Percentiles rank a stretch among this genome's conserved stretches.
phyloP scores from a whole-genome alignment of 495 filamentous ascomycete genomes.

The Penicillium daleae region DNA sequence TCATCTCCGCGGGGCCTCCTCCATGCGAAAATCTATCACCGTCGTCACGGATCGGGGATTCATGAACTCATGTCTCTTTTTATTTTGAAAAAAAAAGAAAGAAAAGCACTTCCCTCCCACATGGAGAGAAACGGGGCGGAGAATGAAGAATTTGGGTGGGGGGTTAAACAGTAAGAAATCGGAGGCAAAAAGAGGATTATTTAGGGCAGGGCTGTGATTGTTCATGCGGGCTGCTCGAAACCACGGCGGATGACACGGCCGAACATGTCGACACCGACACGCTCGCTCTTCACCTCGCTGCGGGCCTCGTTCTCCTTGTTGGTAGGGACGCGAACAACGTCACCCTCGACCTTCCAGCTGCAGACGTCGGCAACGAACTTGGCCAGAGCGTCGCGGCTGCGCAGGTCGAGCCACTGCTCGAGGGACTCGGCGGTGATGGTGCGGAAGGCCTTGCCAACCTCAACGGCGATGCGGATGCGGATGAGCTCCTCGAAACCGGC shows the following conservation, averaged over 20 bases:
- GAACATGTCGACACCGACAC: slow-evolving; percentile 75
- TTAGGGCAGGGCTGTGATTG: neutral
- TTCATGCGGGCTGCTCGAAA: slow-evolving; percentile 85
- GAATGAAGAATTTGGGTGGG: slow-evolving; percentile 19
- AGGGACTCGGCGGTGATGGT: slow-evolving; percentile 76
- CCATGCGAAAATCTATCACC: slow-evolving; percentile 40
- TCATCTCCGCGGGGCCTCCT: slow-evolving; percentile 34
- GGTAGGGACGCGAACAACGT: slow-evolving; percentile 73
- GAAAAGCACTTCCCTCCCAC: slow-evolving; percentile 11
- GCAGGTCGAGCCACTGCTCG: slow-evolving; percentile 85
- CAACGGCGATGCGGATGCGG: slow-evolving; percentile 85
- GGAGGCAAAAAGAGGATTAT: slow-evolving; percentile 17
- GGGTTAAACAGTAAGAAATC: slow-evolving; percentile 12
- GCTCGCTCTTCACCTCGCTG: slow-evolving; percentile 93
- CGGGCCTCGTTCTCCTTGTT: slow-evolving; percentile 99
- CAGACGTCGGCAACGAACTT: slow-evolving; percentile 84
- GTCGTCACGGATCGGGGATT: slow-evolving; percentile 35
- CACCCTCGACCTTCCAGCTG: slow-evolving; percentile 78
- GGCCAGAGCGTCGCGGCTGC: slow-evolving; percentile 68
- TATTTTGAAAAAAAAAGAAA: slow-evolving; percentile 12
- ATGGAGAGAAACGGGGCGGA: slow-evolving; percentile 20
- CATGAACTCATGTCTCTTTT: slow-evolving; percentile 40
- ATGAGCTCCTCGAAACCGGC: slow-evolving; percentile 96
- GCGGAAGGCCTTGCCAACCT: slow-evolving; percentile 84
- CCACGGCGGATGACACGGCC: slow-evolving; percentile 85